Conservation (phyloP, 139 green algal genomes). For the Limnomonas spitsbergensis region DNA sequence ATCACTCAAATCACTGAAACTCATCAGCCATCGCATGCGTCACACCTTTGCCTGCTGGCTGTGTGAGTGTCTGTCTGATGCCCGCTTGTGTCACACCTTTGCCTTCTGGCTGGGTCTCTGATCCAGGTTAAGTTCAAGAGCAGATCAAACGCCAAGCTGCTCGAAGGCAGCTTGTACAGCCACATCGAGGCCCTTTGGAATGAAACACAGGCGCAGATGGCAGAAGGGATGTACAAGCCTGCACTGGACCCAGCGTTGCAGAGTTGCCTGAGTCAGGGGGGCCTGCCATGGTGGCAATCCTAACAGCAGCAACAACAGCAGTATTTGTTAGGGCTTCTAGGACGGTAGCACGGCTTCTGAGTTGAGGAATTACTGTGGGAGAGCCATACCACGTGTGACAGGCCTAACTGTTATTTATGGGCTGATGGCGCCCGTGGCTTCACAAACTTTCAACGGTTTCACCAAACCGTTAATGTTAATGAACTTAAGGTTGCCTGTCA, state of each 20-base stretch:
- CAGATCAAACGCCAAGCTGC: not conserved
- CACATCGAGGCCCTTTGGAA: slow-evolving; percentile 13
- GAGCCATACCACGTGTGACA: too few relatives aligned
- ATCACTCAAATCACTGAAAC: too few relatives aligned
- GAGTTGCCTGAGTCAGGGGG: not conserved
- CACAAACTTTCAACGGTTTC: too few relatives aligned
- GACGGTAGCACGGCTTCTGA: too few relatives aligned
- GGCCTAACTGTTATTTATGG: too few relatives aligned
- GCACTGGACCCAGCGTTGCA: not conserved
- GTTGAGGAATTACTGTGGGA: too few relatives aligned
- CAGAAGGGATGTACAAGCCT: not conserved
- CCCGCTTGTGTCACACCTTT: too few relatives aligned
- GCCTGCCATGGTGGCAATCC: slow-evolving; percentile 8
- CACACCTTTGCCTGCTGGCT: not conserved
- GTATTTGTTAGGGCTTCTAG: too few relatives aligned
- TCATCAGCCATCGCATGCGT: not conserved
- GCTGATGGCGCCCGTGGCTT: too few relatives aligned
- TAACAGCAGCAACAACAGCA: too few relatives aligned
- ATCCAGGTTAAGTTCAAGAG: slow-evolving; percentile 16
- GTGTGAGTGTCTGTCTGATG: not conserved
- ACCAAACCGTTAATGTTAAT: too few relatives aligned
- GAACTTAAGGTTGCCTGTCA: too few relatives aligned
- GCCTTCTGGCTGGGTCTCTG: not conserved
- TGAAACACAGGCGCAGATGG: not conserved
- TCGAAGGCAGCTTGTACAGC: not conserved